Base-by-base conservation (phyloP, 164 flowering plant species). In the Aristolochia fimbriata region DNA sequence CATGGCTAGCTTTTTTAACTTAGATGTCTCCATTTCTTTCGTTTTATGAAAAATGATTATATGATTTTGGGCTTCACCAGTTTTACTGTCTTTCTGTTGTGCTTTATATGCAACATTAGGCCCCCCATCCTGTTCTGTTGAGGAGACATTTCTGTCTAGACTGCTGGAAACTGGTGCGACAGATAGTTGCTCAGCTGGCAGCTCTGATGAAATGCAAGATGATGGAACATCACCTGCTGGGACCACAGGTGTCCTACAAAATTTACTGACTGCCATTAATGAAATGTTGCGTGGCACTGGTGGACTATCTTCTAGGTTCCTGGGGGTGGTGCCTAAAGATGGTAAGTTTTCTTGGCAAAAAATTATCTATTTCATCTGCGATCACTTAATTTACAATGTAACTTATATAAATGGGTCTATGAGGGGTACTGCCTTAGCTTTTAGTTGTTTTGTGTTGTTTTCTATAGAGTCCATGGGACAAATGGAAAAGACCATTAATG, bases 121-220 rank as follows among this genome's bases (percentile, higher is more conserved):
- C 74, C 76, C 67, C 37, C 60, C 63, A 67, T 69, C 78, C 46
- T 73, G 79, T 64, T 58, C 75, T 21, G 61, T 62, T 6, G 77
- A 84, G 65, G 87, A 78, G 72, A 70, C 69, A 58, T 83, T 86
- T 68, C 74, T 85, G 46, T 71, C 77, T 59, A 88, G 97, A 46
- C 91, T 93, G 22, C 55, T 73, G 57, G 86, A 83, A 68, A 84
- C 82, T 6, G 97, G 96, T 74, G 94, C 97, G 31, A 86, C 96
- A 62, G 94, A 87, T 66, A 79, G 77, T 76, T 82, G 89, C 74
- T 86, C 84, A 17, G 51, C 71, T 17, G 58, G 69, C 74, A 63
- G 64, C 37, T 65, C 71, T 27, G 69, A 72, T 65, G 67, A 76
- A 63, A 57, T 68, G 66, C 80, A 78, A 57, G 88, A 68, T 50